These are phyloP conservation scores for Aspergillus thermomutatus DNA, from an alignment of 2,329 filamentous ascomycete species.

Conservation along the genomic window DNA sequence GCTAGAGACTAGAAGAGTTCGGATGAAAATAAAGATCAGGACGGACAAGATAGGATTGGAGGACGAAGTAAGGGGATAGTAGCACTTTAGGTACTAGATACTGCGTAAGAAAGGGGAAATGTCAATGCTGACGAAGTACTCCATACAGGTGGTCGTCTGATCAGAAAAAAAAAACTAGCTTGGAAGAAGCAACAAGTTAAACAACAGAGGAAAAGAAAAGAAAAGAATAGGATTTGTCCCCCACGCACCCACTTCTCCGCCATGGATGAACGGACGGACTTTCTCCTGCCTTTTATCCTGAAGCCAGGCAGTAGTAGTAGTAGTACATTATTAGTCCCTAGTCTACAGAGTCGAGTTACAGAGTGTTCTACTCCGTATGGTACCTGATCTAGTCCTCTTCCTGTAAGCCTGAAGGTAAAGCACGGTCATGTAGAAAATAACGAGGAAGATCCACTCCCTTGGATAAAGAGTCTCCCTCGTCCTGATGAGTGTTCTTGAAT, in stretches of 20 bases:
- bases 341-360: background rate
- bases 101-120: background rate
- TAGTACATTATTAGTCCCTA: background rate
- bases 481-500: constrained; percentile 5
- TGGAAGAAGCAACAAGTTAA: constrained; percentile 1
- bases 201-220: no score
- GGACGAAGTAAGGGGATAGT: background rate
- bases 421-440: background rate
- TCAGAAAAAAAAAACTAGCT: constrained; percentile 27
- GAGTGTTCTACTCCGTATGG: background rate
- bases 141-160: constrained; percentile 29
- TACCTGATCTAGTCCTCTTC: background rate
- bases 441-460: constrained; percentile 20
- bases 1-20: background rate
- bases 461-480: constrained; percentile 22
- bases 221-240: constrained; percentile 9
- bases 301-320: background rate
- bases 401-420: background rate
- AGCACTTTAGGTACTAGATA: background rate
- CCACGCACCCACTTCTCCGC: constrained; percentile 28
- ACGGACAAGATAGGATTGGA: background rate
- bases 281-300: background rate
- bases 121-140: constrained; percentile 16
- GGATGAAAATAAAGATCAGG: background rate
- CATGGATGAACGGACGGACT: constrained; percentile 17